Base-by-base conservation (phyloP, 2,329 filamentous ascomycete genomes). In the Phyllosticta paracitricarpa region DNA sequence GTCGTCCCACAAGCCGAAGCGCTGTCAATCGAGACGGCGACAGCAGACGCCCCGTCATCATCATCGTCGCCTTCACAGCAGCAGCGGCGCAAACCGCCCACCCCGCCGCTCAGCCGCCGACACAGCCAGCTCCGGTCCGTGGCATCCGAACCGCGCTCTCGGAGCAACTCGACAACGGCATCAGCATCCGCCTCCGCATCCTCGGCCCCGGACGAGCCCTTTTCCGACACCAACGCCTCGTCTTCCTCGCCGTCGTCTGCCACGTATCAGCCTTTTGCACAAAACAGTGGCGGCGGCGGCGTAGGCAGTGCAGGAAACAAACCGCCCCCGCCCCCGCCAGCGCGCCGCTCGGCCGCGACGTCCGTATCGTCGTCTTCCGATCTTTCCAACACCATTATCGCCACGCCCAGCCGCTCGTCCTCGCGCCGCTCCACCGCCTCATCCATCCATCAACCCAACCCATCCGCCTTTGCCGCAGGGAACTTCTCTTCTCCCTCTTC, bases 141-240 rank as follows among this genome's bases (percentile, higher is more conserved):
- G 22, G 53, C 53, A 19, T 26, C 17, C 24, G 54, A 51, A 10
- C 67, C 71, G 2, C 63, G 71, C 56, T 71, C 71, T 24, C 68
- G 73, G 19, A 73, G 72, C 66, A 74, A 70, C 61, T 74, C 72
- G 6, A 67, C 66, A 1, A 64, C 73, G 19, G 74, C 72, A 6
- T 65, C 70, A 51, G 71, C 71, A n/a, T 74, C 72, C 10, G 70
- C 73, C 61, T 66, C 48, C 8, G 59, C 28, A 51, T 71, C 71
- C n/a, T 74, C 72, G 12, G 70, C 73, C 62, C 66, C 48, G 12
- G 59, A 61, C 12, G 48, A 22, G n/a, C 17, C 55, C 33, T 35
- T 48, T 19, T 26, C 61, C 54, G 54, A 30, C 54, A 30, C 54
- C 19, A 30, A 30, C 25, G 54, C 54, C 7, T 40, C 33, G 30